A percentile compares a stretch with the other conserved stretches of the same genome.
Conservation (phyloP, 2,329 filamentous ascomycete species). For the Penicillium sp. region DNA sequence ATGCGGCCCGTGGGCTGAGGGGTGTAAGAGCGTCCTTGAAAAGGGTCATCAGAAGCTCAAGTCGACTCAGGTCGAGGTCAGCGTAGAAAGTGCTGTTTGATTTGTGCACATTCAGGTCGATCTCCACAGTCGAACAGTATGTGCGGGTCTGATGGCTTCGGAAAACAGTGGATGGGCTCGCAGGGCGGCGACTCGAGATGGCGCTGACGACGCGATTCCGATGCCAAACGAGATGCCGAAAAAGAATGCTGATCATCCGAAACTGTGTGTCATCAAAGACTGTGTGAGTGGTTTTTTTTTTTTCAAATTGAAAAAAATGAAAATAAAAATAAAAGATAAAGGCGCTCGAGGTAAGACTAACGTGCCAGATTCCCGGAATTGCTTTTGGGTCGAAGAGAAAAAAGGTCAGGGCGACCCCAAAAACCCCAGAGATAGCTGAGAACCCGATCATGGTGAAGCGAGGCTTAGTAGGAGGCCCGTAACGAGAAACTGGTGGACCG, state of each 20-base stretch:
- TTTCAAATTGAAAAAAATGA: background rate
- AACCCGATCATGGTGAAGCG: background rate
- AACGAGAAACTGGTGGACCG: too few species aligned
- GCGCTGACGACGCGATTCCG: background rate
- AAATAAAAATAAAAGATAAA: background rate
- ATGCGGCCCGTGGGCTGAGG: background rate
- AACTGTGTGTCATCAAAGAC: background rate
- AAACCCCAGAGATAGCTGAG: background rate
- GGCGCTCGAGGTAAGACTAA: background rate
- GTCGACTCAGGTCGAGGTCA: constrained; percentile 3
- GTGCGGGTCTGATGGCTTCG: background rate
- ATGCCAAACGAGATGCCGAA: background rate
- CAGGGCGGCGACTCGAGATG: background rate
- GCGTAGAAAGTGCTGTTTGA: constrained; percentile 4
- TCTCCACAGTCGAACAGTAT: background rate
- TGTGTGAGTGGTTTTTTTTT: background rate
- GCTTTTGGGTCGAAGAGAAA: constrained; percentile 1
- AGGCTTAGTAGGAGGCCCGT: too few species aligned
- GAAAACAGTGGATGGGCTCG: background rate
- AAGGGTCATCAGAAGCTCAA: background rate
- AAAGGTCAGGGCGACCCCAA: background rate
- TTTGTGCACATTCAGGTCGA: constrained; percentile 5
- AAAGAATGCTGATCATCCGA: background rate
- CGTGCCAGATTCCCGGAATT: constrained; percentile 1
- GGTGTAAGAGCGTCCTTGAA: constrained; percentile 1